Base-by-base conservation (phyloP, 257 asterid species). In the Lycium barbarum region DNA sequence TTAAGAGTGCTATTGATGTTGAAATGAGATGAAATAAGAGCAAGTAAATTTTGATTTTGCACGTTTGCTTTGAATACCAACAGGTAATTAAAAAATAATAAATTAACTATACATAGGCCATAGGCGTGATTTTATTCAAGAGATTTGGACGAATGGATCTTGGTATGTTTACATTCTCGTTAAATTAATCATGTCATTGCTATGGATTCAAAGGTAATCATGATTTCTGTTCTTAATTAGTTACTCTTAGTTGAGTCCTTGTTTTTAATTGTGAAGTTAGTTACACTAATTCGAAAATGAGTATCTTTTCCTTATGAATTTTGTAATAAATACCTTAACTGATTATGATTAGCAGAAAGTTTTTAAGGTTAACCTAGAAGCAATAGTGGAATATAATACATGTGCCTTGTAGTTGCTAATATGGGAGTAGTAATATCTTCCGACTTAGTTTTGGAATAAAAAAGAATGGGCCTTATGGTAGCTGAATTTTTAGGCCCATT, bases 341-440 rank as follows among this genome's bases (percentile, higher is more conserved):
- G n/a, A 73, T 73, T 20, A 11, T 73, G 43, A 73, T 72, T 45
- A 47, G 81, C 40, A 47, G 6, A 47, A 73, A 47, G 12, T 6
- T 73, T 43, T 47, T 73, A 47, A 47, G 80, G 80, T 20, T 47
- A n/a, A 73, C 40, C 12, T n/a, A 9, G 40, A 73, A 10, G 59
- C 80, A n/a, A 47, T 20, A 20, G 80, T 73, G 80, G 81, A 73
- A 73, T 12, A 73, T 20, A 43, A 2, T 43, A 43, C 57, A 43
- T 72, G 80, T 71, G 43, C 36, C 80, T 43, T 71, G 43, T 72
- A 9, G 57, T 72, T 43, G 80, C 80, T 72, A n/a, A 72, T n/a
- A 72, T 71, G n/a, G n/a, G n/a, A 18, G 1, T 72, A 8, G n/a
- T 15, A 67, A 1, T 15, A 68, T n/a, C n/a, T 68, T 6, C 0